Evolutionary conservation across 148 eudicot species (phyloP).

Genomic region (Camellia japonica): DNA sequence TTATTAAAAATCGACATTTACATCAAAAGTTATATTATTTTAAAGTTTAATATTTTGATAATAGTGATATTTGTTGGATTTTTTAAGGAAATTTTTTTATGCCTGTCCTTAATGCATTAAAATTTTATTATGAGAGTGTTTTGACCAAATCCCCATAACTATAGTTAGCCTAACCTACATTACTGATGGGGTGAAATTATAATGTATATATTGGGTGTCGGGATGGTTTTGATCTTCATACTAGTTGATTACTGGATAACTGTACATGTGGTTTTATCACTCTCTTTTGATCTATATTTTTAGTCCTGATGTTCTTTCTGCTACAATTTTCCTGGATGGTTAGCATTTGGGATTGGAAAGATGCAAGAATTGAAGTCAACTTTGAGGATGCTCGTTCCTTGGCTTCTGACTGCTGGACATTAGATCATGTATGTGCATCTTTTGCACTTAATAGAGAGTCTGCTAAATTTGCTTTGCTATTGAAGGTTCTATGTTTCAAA

Average conservation of each 20-base stretch:
- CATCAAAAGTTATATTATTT: too few species aligned
- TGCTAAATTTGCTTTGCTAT: background rate
- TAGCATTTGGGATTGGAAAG: slow-evolving; percentile 90
- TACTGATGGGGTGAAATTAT: background rate
- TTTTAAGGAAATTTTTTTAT: too few species aligned
- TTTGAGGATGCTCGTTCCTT: slow-evolving; percentile 72
- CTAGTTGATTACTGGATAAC: background rate
- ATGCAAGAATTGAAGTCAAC: slow-evolving; percentile 52
- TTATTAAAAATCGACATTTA: too few species aligned
- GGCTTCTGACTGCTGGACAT: slow-evolving; percentile 77
- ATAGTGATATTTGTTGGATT: too few species aligned
- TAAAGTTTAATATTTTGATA: too few species aligned
- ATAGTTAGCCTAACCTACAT: background rate
- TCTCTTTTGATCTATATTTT: background rate
- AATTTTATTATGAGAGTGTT: too few species aligned
- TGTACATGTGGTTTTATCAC: background rate
- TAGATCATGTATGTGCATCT: slow-evolving; percentile 51
- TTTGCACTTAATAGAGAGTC: background rate
- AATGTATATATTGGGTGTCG: background rate
- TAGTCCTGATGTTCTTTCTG: slow-evolving; percentile 15
- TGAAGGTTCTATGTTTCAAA: too few species aligned
- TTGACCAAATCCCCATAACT: too few species aligned
- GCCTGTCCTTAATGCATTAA: too few species aligned
- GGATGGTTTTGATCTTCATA: background rate
- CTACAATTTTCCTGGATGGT: slow-evolving; percentile 13